A percentile compares a stretch with the other conserved stretches of the same genome.
These are phyloP conservation scores for Ganoderma sinense DNA, from an alignment of 1,284 basidiomycete species.

Conservation along the genomic window DNA sequence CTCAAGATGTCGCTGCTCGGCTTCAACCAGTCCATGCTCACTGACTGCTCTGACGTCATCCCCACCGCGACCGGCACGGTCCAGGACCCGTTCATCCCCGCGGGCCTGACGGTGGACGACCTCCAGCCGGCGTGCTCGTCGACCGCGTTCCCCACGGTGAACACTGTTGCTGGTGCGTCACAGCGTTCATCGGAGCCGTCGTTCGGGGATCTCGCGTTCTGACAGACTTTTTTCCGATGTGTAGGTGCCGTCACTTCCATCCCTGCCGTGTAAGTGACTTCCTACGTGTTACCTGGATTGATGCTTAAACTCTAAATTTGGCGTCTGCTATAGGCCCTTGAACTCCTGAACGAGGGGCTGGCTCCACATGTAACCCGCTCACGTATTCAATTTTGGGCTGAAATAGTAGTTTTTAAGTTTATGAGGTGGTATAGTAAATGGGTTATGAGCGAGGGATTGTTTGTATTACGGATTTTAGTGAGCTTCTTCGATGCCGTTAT, in stretches of 20 bases:
- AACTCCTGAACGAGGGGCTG: neutral
- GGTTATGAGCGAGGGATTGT: neutral
- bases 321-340: neutral
- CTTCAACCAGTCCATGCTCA: slow-evolving; percentile 34
- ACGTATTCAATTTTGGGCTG: neutral
- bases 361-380: neutral
- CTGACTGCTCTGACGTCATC: slow-evolving; percentile 48
- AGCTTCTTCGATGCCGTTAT: neutral
- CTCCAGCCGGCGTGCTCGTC: slow-evolving; percentile 24
- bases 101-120: slow-evolving; percentile 25
- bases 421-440: neutral
- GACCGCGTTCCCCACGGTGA: slow-evolving; percentile 27
- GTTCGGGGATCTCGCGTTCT: neutral
- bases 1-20: slow-evolving; percentile 41
- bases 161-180: slow-evolving; percentile 17
- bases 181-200: neutral
- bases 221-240: neutral
- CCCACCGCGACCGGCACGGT: slow-evolving; percentile 32
- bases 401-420: neutral
- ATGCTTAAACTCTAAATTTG: neutral
- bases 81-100: slow-evolving; percentile 35
- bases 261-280: slow-evolving; percentile 16
- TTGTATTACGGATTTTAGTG: neutral
- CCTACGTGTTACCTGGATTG: too few species aligned
- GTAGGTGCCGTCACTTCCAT: slow-evolving; percentile 22